Percentiles rank a stretch among this genome's conserved stretches.
Conservation (phyloP, 257 asterid species). For the Paulownia fortunei region DNA sequence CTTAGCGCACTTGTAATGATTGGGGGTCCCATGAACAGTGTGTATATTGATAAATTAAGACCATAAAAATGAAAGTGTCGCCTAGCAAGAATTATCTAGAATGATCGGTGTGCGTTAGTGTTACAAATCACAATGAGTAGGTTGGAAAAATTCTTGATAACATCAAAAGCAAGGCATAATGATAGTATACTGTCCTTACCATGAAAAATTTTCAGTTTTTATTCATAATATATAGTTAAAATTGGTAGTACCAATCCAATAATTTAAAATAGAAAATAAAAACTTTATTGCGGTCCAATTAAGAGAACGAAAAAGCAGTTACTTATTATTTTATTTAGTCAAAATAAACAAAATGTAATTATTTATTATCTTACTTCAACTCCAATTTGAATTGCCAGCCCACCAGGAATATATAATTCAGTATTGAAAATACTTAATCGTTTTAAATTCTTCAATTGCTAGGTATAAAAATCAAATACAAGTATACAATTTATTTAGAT, state of each 20-base stretch:
- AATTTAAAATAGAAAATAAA: too few species aligned
- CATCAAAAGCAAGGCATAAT: neutral
- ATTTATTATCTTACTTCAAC: too few species aligned
- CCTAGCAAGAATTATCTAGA: neutral
- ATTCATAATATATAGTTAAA: too few species aligned
- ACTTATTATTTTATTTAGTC: too few species aligned
- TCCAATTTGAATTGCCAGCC: too few species aligned
- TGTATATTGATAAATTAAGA: neutral
- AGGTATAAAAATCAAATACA: neutral
- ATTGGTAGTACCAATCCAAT: too few species aligned
- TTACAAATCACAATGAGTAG: neutral
- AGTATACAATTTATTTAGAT: neutral
- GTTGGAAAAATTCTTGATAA: neutral
- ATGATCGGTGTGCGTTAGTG: neutral
- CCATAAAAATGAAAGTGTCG: neutral
- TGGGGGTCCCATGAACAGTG: neutral
- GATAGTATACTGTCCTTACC: neutral
- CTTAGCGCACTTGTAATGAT: neutral
- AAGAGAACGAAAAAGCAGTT: too few species aligned
- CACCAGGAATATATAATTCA: too few species aligned
- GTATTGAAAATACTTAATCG: neutral
- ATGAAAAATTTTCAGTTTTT: neutral
- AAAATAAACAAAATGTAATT: too few species aligned
- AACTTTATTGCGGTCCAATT: too few species aligned
- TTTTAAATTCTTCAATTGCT: neutral